These are phyloP conservation scores for Amaranthus tricolor DNA, from an alignment of 179 eudicot genomes.

Conservation along the genomic window DNA sequence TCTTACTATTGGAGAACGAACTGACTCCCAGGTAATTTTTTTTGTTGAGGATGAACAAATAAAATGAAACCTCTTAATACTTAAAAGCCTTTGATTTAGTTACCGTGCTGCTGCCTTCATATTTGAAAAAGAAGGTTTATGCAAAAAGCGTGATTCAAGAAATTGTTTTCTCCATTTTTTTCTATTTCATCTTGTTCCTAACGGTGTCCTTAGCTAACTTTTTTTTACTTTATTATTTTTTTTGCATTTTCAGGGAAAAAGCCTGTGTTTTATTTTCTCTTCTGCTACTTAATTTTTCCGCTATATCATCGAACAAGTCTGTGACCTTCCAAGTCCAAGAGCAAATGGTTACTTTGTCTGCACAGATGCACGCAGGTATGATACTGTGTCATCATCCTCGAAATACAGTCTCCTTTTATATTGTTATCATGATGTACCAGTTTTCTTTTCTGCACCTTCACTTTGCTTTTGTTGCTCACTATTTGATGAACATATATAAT, in stretches of 20 bases:
- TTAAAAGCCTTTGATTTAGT: neutral
- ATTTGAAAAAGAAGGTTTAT: neutral
- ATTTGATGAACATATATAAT: constrained; percentile 12
- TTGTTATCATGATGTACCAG: neutral
- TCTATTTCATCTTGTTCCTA: neutral
- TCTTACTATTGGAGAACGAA: constrained; percentile 44
- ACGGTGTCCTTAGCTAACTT: constrained; percentile 6
- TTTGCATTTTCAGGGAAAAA: constrained; percentile 56
- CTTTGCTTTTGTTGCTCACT: neutral
- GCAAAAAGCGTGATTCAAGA: too few species aligned
- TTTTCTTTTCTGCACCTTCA: neutral
- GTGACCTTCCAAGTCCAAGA: constrained; percentile 20
- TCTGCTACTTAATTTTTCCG: constrained; percentile 41
- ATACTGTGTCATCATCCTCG: neutral
- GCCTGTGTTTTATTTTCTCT: constrained; percentile 68
- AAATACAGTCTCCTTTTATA: neutral
- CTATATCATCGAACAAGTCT: constrained; percentile 22
- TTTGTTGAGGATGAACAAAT: neutral
- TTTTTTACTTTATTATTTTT: constrained; percentile 5
- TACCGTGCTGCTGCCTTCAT: neutral
- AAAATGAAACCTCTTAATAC: neutral
- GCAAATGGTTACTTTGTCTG: constrained; percentile 34
- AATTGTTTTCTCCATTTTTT: neutral
- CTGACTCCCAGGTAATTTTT: constrained; percentile 54
- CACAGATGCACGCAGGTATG: constrained; percentile 49